Conservation (phyloP, 2,329 filamentous ascomycete species). For the Aspergillus oerlinghausenensis region DNA sequence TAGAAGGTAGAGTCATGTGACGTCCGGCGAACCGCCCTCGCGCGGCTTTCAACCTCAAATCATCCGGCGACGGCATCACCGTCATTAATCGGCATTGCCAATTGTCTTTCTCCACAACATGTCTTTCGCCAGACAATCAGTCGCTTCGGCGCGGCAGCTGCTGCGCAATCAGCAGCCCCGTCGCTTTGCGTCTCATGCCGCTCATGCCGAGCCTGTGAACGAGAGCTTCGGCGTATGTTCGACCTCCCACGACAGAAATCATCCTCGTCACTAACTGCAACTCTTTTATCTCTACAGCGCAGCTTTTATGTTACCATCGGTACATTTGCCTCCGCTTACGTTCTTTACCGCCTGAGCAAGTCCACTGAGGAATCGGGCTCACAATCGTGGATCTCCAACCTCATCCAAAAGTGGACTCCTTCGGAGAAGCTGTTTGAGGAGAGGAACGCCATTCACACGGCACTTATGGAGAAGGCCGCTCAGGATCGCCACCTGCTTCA, state of each 20-base stretch:
- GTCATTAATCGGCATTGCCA: slow-evolving; percentile 24
- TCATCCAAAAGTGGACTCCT: slow-evolving; percentile 54
- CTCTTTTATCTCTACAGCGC: slow-evolving; percentile 30
- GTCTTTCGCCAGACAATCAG: slow-evolving; percentile 40
- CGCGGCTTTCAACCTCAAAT: slow-evolving; percentile 14
- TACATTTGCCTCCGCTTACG: slow-evolving; percentile 38
- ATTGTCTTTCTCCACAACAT: slow-evolving; percentile 33
- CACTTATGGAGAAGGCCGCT: slow-evolving; percentile 59
- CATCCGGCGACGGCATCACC: slow-evolving; percentile 26
- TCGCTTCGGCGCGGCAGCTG: slow-evolving; percentile 32
- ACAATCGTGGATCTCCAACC: slow-evolving; percentile 37
- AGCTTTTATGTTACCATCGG: slow-evolving; percentile 46
- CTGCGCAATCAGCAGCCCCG: slow-evolving; percentile 41
- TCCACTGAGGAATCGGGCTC: slow-evolving; percentile 34
- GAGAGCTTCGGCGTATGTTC: slow-evolving; percentile 44
- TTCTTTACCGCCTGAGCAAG: slow-evolving; percentile 40
- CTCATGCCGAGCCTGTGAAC: slow-evolving; percentile 41
- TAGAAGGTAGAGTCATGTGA: slow-evolving; percentile 12
- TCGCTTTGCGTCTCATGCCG: slow-evolving; percentile 41
- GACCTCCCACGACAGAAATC: not conserved
- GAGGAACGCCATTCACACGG: slow-evolving; percentile 57
- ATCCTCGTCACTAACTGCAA: slow-evolving; percentile 14
- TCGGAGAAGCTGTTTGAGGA: slow-evolving; percentile 51
- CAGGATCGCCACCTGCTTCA: slow-evolving; percentile 59
- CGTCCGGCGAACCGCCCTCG: slow-evolving; percentile 8